Evolutionary conservation across 305 asterid genomes (phyloP), one percentile per base, ranked within the genome.

Genomic region (Solanum chacoense): DNA sequence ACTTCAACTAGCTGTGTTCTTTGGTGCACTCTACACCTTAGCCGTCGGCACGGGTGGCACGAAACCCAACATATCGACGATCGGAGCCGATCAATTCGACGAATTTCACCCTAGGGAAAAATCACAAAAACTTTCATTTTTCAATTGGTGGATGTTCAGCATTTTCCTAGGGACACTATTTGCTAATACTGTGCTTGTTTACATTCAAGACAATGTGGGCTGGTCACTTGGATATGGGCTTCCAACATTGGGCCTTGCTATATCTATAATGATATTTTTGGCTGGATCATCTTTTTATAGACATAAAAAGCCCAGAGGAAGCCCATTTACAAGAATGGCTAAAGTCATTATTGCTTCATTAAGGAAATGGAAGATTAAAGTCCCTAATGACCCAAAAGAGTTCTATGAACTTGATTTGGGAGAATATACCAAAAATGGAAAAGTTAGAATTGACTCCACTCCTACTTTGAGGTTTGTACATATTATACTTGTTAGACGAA

Each of bases 61-160:
- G 14, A 95, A 96, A 91, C 99, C 99, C 81, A 96, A 96, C 32
- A 95, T 96, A 7, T 95, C 99, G 9, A 95, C 99, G 1, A 95
- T 96, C 24, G 98, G 98, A 8, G 98, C 98, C 0, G 98, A 96
- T 88, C 98, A 96, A 45, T 96, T 96, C 79, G 98, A 96, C 50
- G 98, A 95, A 73, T 93, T 91, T 86, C 96, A 94, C 55, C 94
- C 97, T 3, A 95, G 92, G 63, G 99, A 96, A 89, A 96, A 95
- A 90, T 88, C 91, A 7, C 97, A 95, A 31, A 96, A 96, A 87
- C 95, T 96, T 8, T 96, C 98, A 63, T 96, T 94, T 93, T 96
- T 96, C 92, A 96, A 96, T 69, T 96, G 99, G 99, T 96, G 99
- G 98, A 93, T 96, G 98, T 96, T 96, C 40, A 93, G 98, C 87